Base-by-base conservation (phyloP, 2,329 filamentous ascomycete species). In the Trichoderma endophyticum region DNA sequence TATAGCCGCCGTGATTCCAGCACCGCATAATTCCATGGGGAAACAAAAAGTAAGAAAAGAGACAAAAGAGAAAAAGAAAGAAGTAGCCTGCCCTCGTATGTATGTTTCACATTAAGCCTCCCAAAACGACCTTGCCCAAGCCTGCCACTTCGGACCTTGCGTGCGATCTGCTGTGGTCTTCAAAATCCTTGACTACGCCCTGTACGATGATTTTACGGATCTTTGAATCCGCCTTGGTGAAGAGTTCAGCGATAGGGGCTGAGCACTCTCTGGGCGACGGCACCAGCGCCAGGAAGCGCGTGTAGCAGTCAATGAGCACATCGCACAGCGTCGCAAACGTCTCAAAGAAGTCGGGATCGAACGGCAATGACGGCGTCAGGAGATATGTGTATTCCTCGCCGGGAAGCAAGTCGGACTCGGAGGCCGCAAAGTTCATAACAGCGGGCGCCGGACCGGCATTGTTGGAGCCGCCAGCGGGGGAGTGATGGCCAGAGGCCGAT, bases 311-410 rank as follows among this genome's bases (percentile, higher is more conserved):
- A 77, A 98, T 97, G 73, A 99, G 84, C 3, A 97, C 93, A 79
- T 99, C 96, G 83, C 96, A 98, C 7, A 99, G 86, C 14, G 96
- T 98, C 15, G 94, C 92, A 83, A 98, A 98, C 0, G 95, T 98
- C 83, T 97, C 94, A 81, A 95, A 96, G 78, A 97, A 99, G 82
- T 99, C 96, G 0, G 96, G 96, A 75, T 98, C 95, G 79, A 99
- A 99, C 0, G 96, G 96, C 62, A 99, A 84, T 18, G 91, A 92
- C 0, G 96, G 96, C n/a, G 95, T 98, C 24, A 98, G 87, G 2
- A 99, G 86, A 80, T 95, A 91, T 0, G 90, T 90, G 80, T 98
- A 99, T 77, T 97, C 93, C 78, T 97, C 94, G 48, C 94, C 94
- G 0, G 92, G 91, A 1, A 93, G 84, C 28, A 94, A 86, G 74